A percentile compares a stretch with the other conserved stretches of the same genome.
These are phyloP conservation scores for Tolypocladium nubicola DNA, from an alignment of 2,329 filamentous ascomycete genomes.

Conservation along the genomic window DNA sequence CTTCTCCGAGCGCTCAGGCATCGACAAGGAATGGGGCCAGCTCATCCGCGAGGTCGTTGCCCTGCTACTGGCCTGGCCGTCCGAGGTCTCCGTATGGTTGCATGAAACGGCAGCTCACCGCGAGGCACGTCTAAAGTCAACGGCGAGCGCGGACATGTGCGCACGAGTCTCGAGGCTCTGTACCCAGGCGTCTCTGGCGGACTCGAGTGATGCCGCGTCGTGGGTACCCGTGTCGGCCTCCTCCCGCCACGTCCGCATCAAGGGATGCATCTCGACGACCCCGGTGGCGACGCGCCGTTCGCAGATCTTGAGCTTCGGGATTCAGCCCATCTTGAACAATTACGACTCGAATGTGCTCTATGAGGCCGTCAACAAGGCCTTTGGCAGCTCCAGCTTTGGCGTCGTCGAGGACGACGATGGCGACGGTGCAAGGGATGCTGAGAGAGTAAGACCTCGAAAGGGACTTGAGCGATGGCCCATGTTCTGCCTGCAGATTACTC, in stretches of 20 bases:
- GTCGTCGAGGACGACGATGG: constrained; percentile 33
- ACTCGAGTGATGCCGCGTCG: constrained; percentile 34
- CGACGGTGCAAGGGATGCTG: constrained; percentile 20
- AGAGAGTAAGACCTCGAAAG: constrained; percentile 44
- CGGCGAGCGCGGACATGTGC: constrained; percentile 9
- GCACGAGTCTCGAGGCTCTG: constrained; percentile 39
- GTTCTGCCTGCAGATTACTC: constrained; percentile 66
- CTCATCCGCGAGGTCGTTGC: constrained; percentile 49
- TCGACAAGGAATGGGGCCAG: constrained; percentile 54
- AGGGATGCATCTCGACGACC: constrained; percentile 59
- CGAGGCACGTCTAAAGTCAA: constrained; percentile 25
- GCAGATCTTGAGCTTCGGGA: constrained; percentile 76
- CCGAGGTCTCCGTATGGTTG: constrained; percentile 44
- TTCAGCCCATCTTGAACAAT: constrained; percentile 50
- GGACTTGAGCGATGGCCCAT: constrained; percentile 76
- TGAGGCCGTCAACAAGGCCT: constrained; percentile 67
- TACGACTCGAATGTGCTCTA: constrained; percentile 57
- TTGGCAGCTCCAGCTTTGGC: constrained; percentile 70
- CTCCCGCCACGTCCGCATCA: constrained; percentile 48
- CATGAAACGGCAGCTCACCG: constrained; percentile 34
- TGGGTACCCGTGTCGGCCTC: constrained; percentile 68
- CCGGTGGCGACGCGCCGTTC: constrained; percentile 61
- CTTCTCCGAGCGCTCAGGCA: constrained; percentile 34
- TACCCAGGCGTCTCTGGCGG: constrained; percentile 52
- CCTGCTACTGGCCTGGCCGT: constrained; percentile 61